phyloP scores from a whole-genome alignment of 73 alveolate species.

The Symbiodinium natans region DNA sequence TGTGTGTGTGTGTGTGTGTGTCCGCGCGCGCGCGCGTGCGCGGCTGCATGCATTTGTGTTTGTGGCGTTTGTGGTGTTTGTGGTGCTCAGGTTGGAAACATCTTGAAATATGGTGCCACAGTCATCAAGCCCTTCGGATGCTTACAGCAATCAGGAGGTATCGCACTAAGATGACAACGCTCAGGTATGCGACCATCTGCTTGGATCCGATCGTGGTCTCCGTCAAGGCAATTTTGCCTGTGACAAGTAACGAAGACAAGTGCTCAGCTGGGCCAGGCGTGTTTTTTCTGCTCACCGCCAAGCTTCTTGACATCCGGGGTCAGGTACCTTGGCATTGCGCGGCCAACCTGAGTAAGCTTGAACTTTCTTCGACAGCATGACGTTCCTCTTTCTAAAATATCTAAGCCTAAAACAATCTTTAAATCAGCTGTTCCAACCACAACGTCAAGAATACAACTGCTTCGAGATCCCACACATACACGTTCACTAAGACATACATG shows the following conservation, averaged over 20 bases:
- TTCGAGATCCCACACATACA: too few relatives aligned
- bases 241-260: not conserved
- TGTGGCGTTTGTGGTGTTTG: not conserved
- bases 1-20: too few relatives aligned
- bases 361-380: not conserved
- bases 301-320: not conserved
- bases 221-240: slow-evolving; percentile 17
- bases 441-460: too few relatives aligned
- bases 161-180: not conserved
- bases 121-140: not conserved
- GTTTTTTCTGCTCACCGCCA: not conserved
- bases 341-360: too few relatives aligned
- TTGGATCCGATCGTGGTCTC: slow-evolving; percentile 71
- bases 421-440: too few relatives aligned
- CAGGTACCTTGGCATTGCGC: not conserved
- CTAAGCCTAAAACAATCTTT: too few relatives aligned
- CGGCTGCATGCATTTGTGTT: not conserved
- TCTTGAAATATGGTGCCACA: not conserved
- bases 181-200: slow-evolving; percentile 16
- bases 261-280: not conserved
- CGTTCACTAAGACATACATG: too few relatives aligned
- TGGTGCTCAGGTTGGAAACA: not conserved
- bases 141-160: not conserved
- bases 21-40: not conserved
- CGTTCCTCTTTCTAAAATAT: too few relatives aligned